A percentile compares a stretch with the other conserved stretches of the same genome.
Conservation (phyloP, 148 eudicot genomes). For the Amaranthus cruentus region DNA sequence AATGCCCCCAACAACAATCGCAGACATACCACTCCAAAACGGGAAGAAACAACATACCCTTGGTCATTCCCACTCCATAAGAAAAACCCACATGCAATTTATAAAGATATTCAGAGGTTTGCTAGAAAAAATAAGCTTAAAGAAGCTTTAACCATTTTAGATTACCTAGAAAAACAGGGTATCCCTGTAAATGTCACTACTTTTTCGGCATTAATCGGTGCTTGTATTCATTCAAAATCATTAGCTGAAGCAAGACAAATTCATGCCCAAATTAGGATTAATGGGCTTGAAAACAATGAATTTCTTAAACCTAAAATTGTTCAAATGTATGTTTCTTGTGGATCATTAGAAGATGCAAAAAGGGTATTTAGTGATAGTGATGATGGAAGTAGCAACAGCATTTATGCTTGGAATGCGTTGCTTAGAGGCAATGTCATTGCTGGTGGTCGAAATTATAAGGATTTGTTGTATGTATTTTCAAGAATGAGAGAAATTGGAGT, state of each 20-base stretch:
- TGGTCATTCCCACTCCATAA: conserved; percentile 54
- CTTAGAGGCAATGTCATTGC: conserved; percentile 75
- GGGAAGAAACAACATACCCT: conserved; percentile 32
- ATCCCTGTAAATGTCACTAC: conserved; percentile 77
- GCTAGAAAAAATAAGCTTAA: conserved; percentile 50
- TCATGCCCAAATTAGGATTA: conserved; percentile 53
- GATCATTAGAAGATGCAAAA: conserved; percentile 55
- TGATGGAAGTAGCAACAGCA: conserved; percentile 6
- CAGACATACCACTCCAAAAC: neutral
- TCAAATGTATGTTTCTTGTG: conserved; percentile 71
- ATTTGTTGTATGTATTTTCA: conserved; percentile 33
- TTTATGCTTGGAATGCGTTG: conserved; percentile 87
- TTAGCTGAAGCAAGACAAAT: conserved; percentile 37
- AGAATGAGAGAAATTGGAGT: conserved; percentile 73
- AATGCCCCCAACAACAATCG: neutral
- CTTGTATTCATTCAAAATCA: conserved; percentile 52
- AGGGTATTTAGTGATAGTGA: conserved; percentile 46
- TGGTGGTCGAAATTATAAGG: conserved; percentile 47
- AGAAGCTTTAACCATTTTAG: conserved; percentile 55
- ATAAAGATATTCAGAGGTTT: conserved; percentile 54
- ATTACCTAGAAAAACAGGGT: conserved; percentile 59
- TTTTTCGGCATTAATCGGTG: conserved; percentile 51
- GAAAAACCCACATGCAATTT: conserved; percentile 63
- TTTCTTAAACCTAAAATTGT: conserved; percentile 62
- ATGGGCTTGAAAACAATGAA: conserved; percentile 67